Percentiles rank a stretch among this genome's conserved stretches.
These are phyloP conservation scores for Rutidosis leptorrhynchoides DNA, from an alignment of 129 eudicot species.

Conservation along the genomic window DNA sequence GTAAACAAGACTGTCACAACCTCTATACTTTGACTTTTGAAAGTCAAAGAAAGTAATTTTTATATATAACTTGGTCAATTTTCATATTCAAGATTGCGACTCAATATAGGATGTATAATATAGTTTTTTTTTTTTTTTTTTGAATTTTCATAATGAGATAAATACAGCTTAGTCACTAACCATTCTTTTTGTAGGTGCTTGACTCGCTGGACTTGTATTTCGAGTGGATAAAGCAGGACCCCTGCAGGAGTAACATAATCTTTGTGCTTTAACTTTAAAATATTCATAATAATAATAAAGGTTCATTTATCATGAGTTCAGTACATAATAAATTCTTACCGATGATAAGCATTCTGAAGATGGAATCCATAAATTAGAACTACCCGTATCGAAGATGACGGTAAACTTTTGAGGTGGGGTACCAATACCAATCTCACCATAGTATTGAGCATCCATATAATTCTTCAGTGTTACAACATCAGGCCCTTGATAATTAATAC, in stretches of 20 bases:
- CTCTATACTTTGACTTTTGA: no score
- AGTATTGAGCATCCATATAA: conserved; percentile 64
- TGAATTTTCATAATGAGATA: no score
- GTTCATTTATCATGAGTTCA: no score
- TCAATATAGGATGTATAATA: no score
- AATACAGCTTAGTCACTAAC: conserved; percentile 36
- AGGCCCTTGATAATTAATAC: conserved; percentile 21
- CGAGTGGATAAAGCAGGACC: conserved; percentile 45
- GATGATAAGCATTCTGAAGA: conserved; percentile 50
- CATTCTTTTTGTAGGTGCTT: conserved; percentile 44
- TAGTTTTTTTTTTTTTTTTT: no score
- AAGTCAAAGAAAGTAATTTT: no score
- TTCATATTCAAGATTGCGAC: no score
- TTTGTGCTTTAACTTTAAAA: no score
- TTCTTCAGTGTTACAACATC: conserved; percentile 46
- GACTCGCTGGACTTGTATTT: conserved; percentile 46
- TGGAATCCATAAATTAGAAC: conserved; percentile 61
- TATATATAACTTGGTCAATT: no score
- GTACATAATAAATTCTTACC: conserved; percentile 30
- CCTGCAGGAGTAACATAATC: conserved; percentile 31
- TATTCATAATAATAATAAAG: no score
- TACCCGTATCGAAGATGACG: conserved; percentile 51
- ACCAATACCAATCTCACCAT: conserved; percentile 58
- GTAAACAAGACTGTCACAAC: no score
- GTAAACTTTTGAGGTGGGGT: conserved; percentile 51